Evolutionary conservation across 208 protist species (phyloP).

Genomic region (Wallacemonas sp.): DNA sequence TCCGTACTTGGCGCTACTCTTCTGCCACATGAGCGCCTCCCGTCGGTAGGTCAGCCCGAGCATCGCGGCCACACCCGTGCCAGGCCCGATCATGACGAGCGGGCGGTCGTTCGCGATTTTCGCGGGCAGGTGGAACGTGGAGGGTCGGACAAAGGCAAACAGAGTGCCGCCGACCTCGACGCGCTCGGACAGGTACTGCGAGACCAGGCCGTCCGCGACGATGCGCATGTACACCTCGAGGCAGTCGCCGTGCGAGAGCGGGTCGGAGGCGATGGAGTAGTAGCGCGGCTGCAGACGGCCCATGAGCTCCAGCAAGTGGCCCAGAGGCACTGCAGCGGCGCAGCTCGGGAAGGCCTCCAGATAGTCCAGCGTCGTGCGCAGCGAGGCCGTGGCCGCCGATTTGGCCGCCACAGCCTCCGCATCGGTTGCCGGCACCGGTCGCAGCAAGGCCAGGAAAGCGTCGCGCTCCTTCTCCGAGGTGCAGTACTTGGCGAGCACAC

Average conservation of each 20-base stretch:
- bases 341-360: conserved; percentile 74
- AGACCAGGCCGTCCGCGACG: conserved; percentile 74
- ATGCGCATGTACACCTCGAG: conserved; percentile 88
- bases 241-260: conserved; percentile 49
- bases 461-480: conserved; percentile 49
- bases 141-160: conserved; percentile 86
- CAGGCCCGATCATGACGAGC: conserved; percentile 92
- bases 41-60: conserved; percentile 78
- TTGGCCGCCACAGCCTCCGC: neutral
- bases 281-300: conserved; percentile 93
- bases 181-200: conserved; percentile 70
- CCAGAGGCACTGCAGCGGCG: conserved; percentile 42
- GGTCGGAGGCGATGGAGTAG: conserved; percentile 96
- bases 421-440: conserved; percentile 4
- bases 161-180: conserved; percentile 38
- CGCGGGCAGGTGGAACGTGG: conserved; percentile 84
- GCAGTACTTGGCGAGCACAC: conserved; percentile 71
- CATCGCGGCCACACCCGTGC: conserved; percentile 90
- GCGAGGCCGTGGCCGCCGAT: conserved; percentile 12
- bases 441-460: conserved; percentile 49
- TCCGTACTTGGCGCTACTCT: conserved; percentile 30
- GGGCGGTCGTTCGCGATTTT: conserved; percentile 43
- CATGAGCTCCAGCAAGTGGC: conserved; percentile 86
- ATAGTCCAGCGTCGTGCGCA: conserved; percentile 72
- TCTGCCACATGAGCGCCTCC: conserved; percentile 54